Evolutionary conservation across 2,329 filamentous ascomycete species (phyloP), one percentile per base, ranked within the genome.

Genomic region (Coniochaeta pulveracea): DNA sequence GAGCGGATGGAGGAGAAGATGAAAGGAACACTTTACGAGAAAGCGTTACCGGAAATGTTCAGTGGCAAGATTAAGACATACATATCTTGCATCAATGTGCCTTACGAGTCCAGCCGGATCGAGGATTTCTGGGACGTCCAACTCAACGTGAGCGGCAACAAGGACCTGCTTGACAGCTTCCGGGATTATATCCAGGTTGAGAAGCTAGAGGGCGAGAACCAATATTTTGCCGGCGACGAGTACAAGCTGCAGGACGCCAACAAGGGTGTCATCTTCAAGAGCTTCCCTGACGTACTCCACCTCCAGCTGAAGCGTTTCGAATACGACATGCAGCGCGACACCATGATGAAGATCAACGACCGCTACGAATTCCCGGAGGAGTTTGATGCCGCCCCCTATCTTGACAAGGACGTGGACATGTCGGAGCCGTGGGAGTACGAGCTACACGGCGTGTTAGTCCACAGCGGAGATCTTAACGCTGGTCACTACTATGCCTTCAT

Each of bases 111-210:
- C 15, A 94, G 88, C 40, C 76, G 89, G 40, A 76, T 91, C 43
- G 91, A 98, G 56, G 93, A 98, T 47, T 98, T 95, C 55, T 98
- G 91, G 91, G 91, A 98, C 53, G 85, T 98, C 39, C 91, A 98
- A 54, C 73, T 98, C 45, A 98, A 96, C 45, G 93, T 98, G 33
- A 82, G 83, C 41, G 88, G 86, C 19, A 95, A 94, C 66, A 86
- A 85, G 60, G 89, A 83, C 40, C 64, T 98, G 19, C 80, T 93
- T 42, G 86, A 93, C 48, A 96, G 89, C 51, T 96, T 98, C 64
- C 79, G 79, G 51, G 88, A 96, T 56, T 98, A 98, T 53, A 80
- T 98, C 45, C 80, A 93, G 49, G 89, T 95, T 22, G 91, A 98
- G 58, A 93, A 88, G 21, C 80, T 98, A 57, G 88, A 96, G 44